Percentiles rank a stretch among this genome's conserved stretches.
phyloP scores from a whole-genome alignment of 148 eudicot genomes.

The Rhododendron mucronatum region DNA sequence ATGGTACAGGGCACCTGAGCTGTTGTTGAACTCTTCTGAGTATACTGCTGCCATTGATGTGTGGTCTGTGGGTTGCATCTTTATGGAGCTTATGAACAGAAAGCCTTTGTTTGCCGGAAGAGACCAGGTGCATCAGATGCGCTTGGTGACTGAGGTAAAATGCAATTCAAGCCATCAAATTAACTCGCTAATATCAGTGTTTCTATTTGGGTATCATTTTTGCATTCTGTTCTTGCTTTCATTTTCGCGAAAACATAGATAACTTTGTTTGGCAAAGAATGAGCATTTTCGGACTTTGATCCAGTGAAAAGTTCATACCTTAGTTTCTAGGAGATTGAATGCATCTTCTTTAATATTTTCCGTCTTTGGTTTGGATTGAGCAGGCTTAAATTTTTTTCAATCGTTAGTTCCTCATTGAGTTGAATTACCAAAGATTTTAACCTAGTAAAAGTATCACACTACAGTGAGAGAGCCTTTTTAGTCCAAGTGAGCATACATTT shows the following conservation, averaged over 20 bases:
- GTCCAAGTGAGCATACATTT: not conserved
- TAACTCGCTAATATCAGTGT: not conserved
- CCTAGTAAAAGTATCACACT: not conserved
- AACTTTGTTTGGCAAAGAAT: not conserved
- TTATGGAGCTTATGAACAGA: conserved; percentile 85
- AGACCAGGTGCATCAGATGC: conserved; percentile 87
- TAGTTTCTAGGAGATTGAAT: not conserved
- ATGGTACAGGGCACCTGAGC: conserved; percentile 93
- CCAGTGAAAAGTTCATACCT: not conserved
- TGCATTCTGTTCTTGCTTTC: not conserved
- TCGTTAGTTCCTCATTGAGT: not conserved
- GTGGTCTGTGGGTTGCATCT: conserved; percentile 96
- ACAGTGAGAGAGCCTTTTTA: not conserved
- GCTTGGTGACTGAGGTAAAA: conserved; percentile 72
- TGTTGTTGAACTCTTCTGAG: conserved; percentile 80
- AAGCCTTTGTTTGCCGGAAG: conserved; percentile 78
- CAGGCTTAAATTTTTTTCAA: not conserved
- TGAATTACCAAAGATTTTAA: not conserved
- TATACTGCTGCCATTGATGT: conserved; percentile 85
- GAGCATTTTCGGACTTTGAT: not conserved
- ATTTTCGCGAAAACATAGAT: not conserved
- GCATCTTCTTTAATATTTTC: not conserved
- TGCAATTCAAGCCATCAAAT: not conserved
- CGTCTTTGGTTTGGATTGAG: not conserved
- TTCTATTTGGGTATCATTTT: not conserved